phyloP scores from a whole-genome alignment of 352 stramenopile genomes.

The Thalassiosira hispida region DNA sequence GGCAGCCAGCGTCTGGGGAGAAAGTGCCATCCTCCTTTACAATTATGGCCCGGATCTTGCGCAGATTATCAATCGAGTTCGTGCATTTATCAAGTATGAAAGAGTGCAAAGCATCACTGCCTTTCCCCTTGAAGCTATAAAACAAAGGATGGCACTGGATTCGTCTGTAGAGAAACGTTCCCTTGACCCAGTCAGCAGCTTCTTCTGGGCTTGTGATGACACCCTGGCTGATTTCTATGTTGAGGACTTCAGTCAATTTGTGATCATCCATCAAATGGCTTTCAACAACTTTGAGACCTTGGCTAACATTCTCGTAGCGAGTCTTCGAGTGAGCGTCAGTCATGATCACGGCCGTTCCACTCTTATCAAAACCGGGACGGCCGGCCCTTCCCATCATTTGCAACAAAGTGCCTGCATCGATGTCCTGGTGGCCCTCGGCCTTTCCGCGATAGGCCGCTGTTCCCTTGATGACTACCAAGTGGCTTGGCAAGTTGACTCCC shows the following conservation, averaged over 20 bases:
- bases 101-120: conserved; percentile 32
- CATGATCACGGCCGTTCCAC: conserved; percentile 95
- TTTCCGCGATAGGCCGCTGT: conserved; percentile 95
- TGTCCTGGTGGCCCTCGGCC: conserved; percentile 92
- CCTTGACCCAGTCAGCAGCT: conserved; percentile 94
- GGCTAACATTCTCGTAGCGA: conserved; percentile 49
- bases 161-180: conserved; percentile 94
- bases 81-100: conserved; percentile 61
- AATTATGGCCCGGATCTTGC: conserved; percentile 52
- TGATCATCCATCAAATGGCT: conserved; percentile 88
- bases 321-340: conserved; percentile 78
- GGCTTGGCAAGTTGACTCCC: conserved; percentile 97
- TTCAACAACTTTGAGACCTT: conserved; percentile 89
- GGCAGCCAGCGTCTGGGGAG: conserved; percentile 56
- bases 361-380: conserved; percentile 92
- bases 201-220: conserved; percentile 87
- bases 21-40: conserved; percentile 41
- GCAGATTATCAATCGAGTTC: conserved; percentile 64
- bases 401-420: conserved; percentile 90
- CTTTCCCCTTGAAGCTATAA: conserved; percentile 91
- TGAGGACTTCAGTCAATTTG: conserved; percentile 95
- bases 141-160: conserved; percentile 93
- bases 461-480: conserved; percentile 97
- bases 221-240: conserved; percentile 93
- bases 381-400: conserved; percentile 98